Evolutionary conservation across 2,329 filamentous ascomycete species (phyloP).

Genomic region (Monosporascus ibericus): DNA sequence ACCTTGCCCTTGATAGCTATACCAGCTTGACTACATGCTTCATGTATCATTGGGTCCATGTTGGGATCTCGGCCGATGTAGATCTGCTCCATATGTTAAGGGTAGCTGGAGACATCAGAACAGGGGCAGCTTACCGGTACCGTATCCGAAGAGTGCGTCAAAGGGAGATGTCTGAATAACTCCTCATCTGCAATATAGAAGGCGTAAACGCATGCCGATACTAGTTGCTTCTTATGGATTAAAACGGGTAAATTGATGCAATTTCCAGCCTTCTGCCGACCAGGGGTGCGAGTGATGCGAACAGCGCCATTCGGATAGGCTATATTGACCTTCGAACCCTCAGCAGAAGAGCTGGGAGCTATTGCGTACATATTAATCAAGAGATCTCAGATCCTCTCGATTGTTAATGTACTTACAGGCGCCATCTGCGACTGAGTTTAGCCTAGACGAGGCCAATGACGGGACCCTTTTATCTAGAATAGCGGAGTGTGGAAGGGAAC

Average conservation of each 20-base stretch:
- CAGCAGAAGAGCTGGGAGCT: background rate
- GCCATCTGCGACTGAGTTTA: background rate
- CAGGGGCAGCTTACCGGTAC: constrained; percentile 11
- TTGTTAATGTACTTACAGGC: background rate
- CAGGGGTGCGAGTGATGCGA: constrained; percentile 20
- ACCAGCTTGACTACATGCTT: constrained; percentile 6
- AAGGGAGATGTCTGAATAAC: constrained; percentile 12
- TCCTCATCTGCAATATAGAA: constrained; percentile 18
- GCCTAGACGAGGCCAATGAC: too few relatives aligned
- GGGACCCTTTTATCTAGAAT: background rate
- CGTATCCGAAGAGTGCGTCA: constrained; percentile 7
- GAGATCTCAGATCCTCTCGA: background rate
- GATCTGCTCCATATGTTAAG: constrained; percentile 6
- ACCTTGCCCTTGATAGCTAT: constrained; percentile 9
- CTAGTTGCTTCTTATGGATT: constrained; percentile 14
- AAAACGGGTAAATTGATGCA: constrained; percentile 17
- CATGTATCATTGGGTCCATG: constrained; percentile 7
- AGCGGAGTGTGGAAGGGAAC: background rate
- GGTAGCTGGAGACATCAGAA: background rate
- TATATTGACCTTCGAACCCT: constrained; percentile 2
- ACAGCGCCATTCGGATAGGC: constrained; percentile 16
- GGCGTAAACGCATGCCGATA: constrained; percentile 18
- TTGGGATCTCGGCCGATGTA: constrained; percentile 18
- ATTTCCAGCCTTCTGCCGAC: constrained; percentile 15
- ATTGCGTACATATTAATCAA: background rate